Evolutionary conservation across 495 filamentous ascomycete species (phyloP), one percentile per base, ranked within the genome.

Genomic region (Acidomyces sp.): DNA sequence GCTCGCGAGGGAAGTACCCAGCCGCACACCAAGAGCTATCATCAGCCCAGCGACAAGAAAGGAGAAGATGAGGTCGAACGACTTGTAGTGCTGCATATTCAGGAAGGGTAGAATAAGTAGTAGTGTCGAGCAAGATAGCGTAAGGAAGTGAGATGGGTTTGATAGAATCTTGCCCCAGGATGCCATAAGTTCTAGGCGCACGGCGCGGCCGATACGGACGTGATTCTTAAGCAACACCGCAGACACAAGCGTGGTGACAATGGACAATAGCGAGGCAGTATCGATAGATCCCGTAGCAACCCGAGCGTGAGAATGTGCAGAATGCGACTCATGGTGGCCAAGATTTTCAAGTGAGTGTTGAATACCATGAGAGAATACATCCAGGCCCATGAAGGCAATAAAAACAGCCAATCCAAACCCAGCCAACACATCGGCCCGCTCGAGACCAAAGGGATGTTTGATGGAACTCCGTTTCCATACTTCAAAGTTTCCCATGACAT

Each of bases 391-490:
- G 58, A 97, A 97, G 21, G 93, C 70, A 6, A 97, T 74, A 32
- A 93, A 79, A 12, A 97, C 78, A 41, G 84, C 86, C 80, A 95
- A 86, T 23, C 85, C 90, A 43, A 97, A 95, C n/a, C 90, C 90
- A 32, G 85, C 86, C 2, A 97, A 68, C 1, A 97, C 87, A 55
- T 97, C 90, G 31, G 83, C 81, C 29, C 90, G 75, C 57, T 93
- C 84, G 6, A 95, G 68, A 38, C 81, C 90, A 56, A 97, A 97
- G 4, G 90, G 92, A 61, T 96, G 87, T 3, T 83, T 77, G 43
- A 97, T 82, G 46, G 76, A 87, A 37, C 82, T 87, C 28, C 90
- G 74, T 43, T 84, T 87, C 92, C 92, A 96, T 3, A 95, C 88
- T 55, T 95, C 88, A 51, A 97, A 97, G 59, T 96, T 96, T 22